Evolutionary conservation across 306 rosid genomes (phyloP).

Genomic region (Luffa acutangula): DNA sequence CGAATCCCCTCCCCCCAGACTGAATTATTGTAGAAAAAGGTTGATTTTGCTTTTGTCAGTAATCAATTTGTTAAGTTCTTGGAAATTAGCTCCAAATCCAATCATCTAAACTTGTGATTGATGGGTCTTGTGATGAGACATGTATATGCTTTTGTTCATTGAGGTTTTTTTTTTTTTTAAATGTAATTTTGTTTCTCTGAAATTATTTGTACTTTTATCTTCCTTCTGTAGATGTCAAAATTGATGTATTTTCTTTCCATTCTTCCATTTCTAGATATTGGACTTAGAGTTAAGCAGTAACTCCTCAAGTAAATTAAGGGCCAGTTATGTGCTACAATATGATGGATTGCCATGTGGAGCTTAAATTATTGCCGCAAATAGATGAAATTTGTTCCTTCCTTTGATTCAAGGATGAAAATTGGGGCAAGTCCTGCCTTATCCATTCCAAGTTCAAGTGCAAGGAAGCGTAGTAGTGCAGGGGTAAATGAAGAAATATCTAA

Average conservation of each 20-base stretch:
- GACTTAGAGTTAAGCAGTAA: not conserved
- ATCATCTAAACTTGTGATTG: not conserved
- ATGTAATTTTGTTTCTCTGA: not conserved
- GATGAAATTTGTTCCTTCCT: constrained; percentile 20
- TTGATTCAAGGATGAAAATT: constrained; percentile 44
- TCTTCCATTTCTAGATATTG: not conserved
- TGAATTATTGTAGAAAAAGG: not conserved
- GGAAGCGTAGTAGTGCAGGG: constrained; percentile 53
- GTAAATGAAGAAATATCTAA: constrained; percentile 53
- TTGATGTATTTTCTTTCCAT: not conserved
- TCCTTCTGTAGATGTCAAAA: not conserved
- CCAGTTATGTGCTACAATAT: constrained; percentile 8
- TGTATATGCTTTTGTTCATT: constrained; percentile 4
- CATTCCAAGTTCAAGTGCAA: constrained; percentile 48
- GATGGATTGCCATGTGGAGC: constrained; percentile 6
- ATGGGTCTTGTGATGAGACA: not conserved
- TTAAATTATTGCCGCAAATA: constrained; percentile 6
- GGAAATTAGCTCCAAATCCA: not conserved
- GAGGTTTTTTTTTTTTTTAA: not conserved
- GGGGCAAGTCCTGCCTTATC: constrained; percentile 68
- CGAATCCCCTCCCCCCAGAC: not conserved
- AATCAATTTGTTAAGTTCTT: not conserved
- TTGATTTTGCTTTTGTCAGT: not conserved
- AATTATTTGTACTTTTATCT: not conserved
- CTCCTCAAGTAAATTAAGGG: not conserved